A percentile compares a stretch with the other conserved stretches of the same genome.
These are phyloP conservation scores for maize (Zea mays) DNA, from an alignment of 176 grass and related monocot species.

Conservation along the genomic window Zm-B73-REFERENCE-NAM-5.0 NC_050098.1:51088501-51089000, in stretches of 20 bases:
- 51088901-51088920: not conserved
- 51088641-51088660: slow-evolving; percentile 12
- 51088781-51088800: slow-evolving; percentile 16
- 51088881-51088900: not conserved
- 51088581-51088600: not conserved
- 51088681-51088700: not conserved
- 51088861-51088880: not conserved
- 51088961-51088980: too few relatives aligned
- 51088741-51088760: not conserved
- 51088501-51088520: slow-evolving; percentile 14
- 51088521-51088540: not conserved
- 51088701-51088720: not conserved
- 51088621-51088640: slow-evolving; percentile 7
- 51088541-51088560: not conserved
- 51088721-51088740: not conserved
- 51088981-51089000: not conserved
- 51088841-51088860: not conserved
- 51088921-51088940: not conserved
- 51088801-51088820: slow-evolving; percentile 3
- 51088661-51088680: not conserved
- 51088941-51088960: not conserved
- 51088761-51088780: not conserved
- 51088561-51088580: not conserved
- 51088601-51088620: not conserved
- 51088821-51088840: slow-evolving; percentile 9